phyloP scores from a whole-genome alignment of 345 rosid genomes.

The Euphorbia lathyris region DNA sequence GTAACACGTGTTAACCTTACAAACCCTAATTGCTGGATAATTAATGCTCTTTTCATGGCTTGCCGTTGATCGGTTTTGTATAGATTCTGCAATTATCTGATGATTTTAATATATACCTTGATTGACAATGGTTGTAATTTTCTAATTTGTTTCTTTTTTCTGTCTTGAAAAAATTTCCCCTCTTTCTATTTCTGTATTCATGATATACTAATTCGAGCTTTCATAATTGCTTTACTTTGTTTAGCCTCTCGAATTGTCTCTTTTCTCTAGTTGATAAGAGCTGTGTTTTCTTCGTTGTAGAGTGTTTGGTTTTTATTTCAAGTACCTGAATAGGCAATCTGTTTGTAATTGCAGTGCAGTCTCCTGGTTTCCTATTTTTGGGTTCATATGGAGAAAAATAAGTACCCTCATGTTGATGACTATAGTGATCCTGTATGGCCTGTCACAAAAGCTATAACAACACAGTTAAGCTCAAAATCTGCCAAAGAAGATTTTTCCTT shows the following conservation, averaged over 20 bases:
- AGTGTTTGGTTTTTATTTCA: neutral
- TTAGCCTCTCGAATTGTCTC: neutral
- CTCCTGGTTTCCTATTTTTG: neutral
- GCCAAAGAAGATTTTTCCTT: slow-evolving; percentile 34
- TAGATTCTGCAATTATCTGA: neutral
- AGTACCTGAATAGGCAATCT: neutral
- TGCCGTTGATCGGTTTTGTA: neutral
- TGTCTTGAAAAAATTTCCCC: no score
- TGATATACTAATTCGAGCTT: no score
- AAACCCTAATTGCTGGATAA: neutral
- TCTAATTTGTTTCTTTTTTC: no score
- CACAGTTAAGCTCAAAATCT: neutral
- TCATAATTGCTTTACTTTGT: neutral
- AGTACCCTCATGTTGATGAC: slow-evolving; percentile 23
- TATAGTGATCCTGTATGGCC: slow-evolving; percentile 15
- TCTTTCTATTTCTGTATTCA: neutral
- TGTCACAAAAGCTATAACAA: neutral
- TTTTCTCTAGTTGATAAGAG: neutral
- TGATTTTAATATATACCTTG: neutral
- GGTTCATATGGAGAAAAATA: slow-evolving; percentile 11
- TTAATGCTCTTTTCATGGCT: neutral
- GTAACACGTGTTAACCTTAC: neutral
- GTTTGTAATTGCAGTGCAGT: neutral
- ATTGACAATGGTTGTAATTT: neutral
- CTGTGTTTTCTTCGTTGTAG: neutral